phyloP scores from a whole-genome alignment of 306 rosid genomes.

The Citrullus colocynthis region DNA sequence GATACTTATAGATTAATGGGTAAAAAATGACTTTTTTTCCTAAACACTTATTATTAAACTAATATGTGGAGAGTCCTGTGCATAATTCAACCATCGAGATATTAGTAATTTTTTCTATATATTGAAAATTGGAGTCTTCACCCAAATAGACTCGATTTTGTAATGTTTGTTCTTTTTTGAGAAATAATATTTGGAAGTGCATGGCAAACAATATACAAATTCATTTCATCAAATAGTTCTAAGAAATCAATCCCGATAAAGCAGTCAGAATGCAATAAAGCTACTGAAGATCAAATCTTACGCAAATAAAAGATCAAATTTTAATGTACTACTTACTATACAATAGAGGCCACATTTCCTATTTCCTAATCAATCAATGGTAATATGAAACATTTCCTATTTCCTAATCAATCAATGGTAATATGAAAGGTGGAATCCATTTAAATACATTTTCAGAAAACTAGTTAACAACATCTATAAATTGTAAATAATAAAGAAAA shows the following conservation, averaged over 20 bases:
- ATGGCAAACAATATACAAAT: background rate
- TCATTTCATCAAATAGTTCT: background rate
- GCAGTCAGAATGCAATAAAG: background rate
- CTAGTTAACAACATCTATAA: too few relatives aligned
- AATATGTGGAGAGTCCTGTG: too few relatives aligned
- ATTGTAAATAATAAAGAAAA: too few relatives aligned
- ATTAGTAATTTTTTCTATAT: background rate
- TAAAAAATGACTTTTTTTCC: too few relatives aligned
- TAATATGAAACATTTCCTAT: too few relatives aligned
- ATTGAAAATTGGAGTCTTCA: background rate
- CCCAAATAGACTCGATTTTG: background rate
- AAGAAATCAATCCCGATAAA: background rate
- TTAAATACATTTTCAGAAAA: too few relatives aligned
- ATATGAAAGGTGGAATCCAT: too few relatives aligned
- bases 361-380: too few relatives aligned
- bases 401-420: too few relatives aligned
- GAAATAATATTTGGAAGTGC: background rate
- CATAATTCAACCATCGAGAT: too few relatives aligned
- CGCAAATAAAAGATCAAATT: background rate
- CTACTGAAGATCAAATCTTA: background rate
- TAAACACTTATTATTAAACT: too few relatives aligned
- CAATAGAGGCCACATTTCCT: background rate
- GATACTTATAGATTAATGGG: too few relatives aligned
- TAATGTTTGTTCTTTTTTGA: background rate
- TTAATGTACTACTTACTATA: background rate